phyloP scores from a whole-genome alignment of 768 basidiomycete species.

The Phylloporus scabripes region DNA sequence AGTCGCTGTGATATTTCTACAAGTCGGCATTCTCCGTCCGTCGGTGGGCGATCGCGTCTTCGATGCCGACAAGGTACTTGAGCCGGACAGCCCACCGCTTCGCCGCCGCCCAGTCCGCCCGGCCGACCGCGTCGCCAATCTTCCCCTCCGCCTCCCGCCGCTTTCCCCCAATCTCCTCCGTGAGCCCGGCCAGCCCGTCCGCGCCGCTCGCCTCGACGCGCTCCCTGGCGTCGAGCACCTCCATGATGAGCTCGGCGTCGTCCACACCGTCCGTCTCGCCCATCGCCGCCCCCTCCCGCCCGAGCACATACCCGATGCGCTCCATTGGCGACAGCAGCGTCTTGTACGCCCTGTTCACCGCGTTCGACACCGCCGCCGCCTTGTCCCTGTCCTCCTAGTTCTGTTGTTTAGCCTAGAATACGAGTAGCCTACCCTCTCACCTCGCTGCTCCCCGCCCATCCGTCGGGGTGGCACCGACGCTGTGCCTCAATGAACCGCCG shows the following conservation, averaged over 20 bases:
- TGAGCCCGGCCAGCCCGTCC: conserved; percentile 46
- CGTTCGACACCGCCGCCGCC: conserved; percentile 49
- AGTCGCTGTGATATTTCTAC: background rate
- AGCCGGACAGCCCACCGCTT: conserved; percentile 61
- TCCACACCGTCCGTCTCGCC: conserved; percentile 68
- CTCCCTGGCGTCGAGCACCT: conserved; percentile 78
- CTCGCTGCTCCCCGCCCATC: conserved; percentile 64
- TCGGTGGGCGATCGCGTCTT: conserved; percentile 24
- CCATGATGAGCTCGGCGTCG: conserved; percentile 64
- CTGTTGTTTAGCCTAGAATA: conserved; percentile 6
- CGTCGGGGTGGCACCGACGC: conserved; percentile 78
- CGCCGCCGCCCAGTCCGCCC: conserved; percentile 49
- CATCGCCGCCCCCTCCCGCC: conserved; percentile 50
- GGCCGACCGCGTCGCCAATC: conserved; percentile 46
- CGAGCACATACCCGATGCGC: conserved; percentile 78
- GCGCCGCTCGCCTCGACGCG: conserved; percentile 56
- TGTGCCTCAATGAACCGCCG: conserved; percentile 67
- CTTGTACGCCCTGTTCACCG: conserved; percentile 79
- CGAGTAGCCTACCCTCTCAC: conserved; percentile 32
- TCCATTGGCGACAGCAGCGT: conserved; percentile 65
- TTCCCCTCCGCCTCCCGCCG: conserved; percentile 41
- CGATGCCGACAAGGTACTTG: conserved; percentile 65
- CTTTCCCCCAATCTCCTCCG: conserved; percentile 55
- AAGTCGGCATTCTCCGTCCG: conserved; percentile 20
- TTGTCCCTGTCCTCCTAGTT: conserved; percentile 20